phyloP scores from a whole-genome alignment of 2,329 filamentous ascomycete genomes.

The Penicillium freii region DNA sequence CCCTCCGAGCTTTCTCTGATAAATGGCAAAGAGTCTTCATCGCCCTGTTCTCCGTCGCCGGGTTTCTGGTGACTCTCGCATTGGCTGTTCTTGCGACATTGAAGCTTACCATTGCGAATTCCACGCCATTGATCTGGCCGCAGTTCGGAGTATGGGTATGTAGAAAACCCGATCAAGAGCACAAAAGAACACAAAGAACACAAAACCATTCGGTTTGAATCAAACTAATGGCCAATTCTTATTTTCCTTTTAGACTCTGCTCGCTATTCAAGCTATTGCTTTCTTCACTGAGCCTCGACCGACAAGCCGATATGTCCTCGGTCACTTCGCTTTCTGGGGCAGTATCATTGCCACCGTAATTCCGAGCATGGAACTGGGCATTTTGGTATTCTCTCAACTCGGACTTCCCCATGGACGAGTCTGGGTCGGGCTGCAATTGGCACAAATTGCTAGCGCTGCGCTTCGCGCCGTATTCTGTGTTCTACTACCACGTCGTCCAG shows the following conservation, averaged over 20 bases:
- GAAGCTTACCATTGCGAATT: constrained; percentile 28
- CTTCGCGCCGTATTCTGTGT: constrained; percentile 42
- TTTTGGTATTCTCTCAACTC: constrained; percentile 29
- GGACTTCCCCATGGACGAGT: constrained; percentile 3
- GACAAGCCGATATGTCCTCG: constrained; percentile 33
- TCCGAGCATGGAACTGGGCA: constrained; percentile 28
- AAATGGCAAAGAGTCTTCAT: constrained; percentile 57
- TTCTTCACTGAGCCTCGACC: constrained; percentile 36
- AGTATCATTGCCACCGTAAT: constrained; percentile 28
- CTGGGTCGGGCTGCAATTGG: constrained; percentile 49
- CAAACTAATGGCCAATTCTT: neutral
- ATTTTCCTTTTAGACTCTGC: constrained; percentile 25
- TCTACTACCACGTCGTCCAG: constrained; percentile 64
- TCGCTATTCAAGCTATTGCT: constrained; percentile 34
- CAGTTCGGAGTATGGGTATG: constrained; percentile 63
- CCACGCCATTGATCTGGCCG: constrained; percentile 59
- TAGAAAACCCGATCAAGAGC: constrained; percentile 5
- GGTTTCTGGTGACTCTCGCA: constrained; percentile 57
- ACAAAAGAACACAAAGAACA: neutral
- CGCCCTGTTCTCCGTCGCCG: constrained; percentile 54
- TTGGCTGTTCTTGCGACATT: constrained; percentile 55
- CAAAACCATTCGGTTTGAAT: neutral
- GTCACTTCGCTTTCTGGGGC: constrained; percentile 31
- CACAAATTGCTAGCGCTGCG: constrained; percentile 46
- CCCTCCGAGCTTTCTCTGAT: constrained; percentile 61